Percentiles rank a stretch among this genome's conserved stretches.
phyloP scores from a whole-genome alignment of 148 eudicot genomes.

The Silene conica region DNA sequence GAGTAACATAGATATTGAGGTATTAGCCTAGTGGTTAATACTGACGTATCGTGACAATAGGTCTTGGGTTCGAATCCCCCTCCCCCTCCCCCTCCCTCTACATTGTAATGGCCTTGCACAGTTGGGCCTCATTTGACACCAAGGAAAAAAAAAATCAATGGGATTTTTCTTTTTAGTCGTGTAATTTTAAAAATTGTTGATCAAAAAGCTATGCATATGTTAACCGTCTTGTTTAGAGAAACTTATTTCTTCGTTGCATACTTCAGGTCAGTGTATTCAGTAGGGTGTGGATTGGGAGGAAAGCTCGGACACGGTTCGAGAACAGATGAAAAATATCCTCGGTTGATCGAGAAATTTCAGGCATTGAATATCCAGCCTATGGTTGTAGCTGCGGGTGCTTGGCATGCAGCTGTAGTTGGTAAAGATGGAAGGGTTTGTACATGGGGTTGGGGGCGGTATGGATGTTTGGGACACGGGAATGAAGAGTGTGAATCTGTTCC shows the following conservation, averaged over 20 bases:
- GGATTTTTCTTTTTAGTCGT: too few species aligned
- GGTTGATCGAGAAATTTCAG: constrained; percentile 64
- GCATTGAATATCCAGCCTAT: constrained; percentile 69
- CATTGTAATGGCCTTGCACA: too few species aligned
- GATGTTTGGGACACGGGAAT: constrained; percentile 89
- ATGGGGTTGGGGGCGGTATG: constrained; percentile 98
- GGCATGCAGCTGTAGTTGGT: constrained; percentile 95
- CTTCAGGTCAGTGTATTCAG: constrained; percentile 89
- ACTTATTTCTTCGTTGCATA: not conserved
- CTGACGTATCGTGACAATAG: too few species aligned
- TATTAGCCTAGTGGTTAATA: too few species aligned
- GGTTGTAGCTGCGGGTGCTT: constrained; percentile 88
- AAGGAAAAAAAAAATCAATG: too few species aligned
- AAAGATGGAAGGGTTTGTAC: constrained; percentile 95
- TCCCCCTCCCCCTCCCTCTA: too few species aligned
- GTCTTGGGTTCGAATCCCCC: too few species aligned
- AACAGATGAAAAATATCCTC: constrained; percentile 73
- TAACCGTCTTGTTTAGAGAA: not conserved
- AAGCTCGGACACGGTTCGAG: constrained; percentile 87
- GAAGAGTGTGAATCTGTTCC: constrained; percentile 82
- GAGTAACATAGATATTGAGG: too few species aligned
- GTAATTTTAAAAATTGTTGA: not conserved
- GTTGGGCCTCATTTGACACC: too few species aligned
- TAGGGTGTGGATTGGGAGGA: constrained; percentile 98
- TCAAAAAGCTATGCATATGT: too few species aligned